Percentiles rank a stretch among this genome's conserved stretches.
These are phyloP conservation scores for Choiromyces venosus DNA, from an alignment of 495 filamentous ascomycete genomes.

Conservation along the genomic window DNA sequence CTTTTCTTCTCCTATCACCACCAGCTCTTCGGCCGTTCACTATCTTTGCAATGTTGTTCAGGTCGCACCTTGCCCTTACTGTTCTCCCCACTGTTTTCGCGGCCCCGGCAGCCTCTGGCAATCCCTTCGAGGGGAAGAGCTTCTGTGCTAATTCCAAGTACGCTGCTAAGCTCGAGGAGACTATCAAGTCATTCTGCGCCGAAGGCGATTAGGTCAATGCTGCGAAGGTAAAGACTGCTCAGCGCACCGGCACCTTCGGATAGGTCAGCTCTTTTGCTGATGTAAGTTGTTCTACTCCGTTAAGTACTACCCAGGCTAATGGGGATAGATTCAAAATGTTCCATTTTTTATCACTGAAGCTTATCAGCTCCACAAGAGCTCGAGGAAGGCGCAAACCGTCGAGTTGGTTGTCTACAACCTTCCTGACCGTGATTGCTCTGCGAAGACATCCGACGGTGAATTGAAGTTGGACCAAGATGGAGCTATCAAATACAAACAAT, in stretches of 20 bases:
- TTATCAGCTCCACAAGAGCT: constrained; percentile 47
- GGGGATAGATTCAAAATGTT: constrained; percentile 15
- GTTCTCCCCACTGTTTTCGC: constrained; percentile 11
- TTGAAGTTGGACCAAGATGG: constrained; percentile 49
- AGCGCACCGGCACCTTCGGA: constrained; percentile 53
- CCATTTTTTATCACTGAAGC: constrained; percentile 43
- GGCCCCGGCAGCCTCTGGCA: constrained; percentile 33
- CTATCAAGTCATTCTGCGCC: constrained; percentile 47
- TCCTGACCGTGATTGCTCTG: constrained; percentile 60
- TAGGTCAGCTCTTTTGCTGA: constrained; percentile 47
- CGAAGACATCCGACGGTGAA: constrained; percentile 59
- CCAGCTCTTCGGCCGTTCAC: neutral
- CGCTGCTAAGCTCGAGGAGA: constrained; percentile 49
- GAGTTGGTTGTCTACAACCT: constrained; percentile 59
- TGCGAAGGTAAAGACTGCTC: constrained; percentile 47
- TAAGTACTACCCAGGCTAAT: neutral
- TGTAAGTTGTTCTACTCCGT: constrained; percentile 21
- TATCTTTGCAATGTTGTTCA: constrained; percentile 17
- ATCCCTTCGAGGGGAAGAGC: constrained; percentile 52
- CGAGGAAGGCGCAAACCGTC: constrained; percentile 46
- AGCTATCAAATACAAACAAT: constrained; percentile 52
- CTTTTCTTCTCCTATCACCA: neutral
- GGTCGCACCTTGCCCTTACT: constrained; percentile 22
- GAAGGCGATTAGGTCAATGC: constrained; percentile 43
- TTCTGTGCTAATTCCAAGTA: constrained; percentile 54